Evolutionary conservation across 2,329 filamentous ascomycete genomes (phyloP), one percentile per base, ranked within the genome.

Genomic region (Beauveria pseudobassiana): DNA sequence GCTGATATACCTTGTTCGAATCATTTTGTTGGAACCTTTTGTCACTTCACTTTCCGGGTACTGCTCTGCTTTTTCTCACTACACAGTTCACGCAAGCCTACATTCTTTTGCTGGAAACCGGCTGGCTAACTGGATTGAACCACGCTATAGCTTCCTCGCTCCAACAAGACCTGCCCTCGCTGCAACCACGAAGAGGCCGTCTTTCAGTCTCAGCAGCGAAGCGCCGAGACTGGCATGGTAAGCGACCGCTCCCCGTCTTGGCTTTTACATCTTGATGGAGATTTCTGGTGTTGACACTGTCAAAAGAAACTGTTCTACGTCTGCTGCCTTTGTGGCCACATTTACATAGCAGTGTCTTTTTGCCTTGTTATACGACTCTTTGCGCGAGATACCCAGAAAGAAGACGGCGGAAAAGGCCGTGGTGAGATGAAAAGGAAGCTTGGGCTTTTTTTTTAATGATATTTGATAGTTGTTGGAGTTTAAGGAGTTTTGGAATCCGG

Each of bases 121-220:
- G 71, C 68, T 74, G 71, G 77, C 79, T 81, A 76, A 82, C 77
- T 68, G 67, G 67, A 71, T 65, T 69, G 67, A 67, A 65, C 65
- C 68, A 63, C 40, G 9, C 20, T 81, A 72, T 85, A 97, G 93
- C 90, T 98, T 75, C 95, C 95, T 66, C 88, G 93, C 70, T 88
- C 91, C 69, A 90, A 91, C 74, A 91, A 90, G 77, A 83, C 83
- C 64, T 99, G 95, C 78, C 91, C 92, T 58, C 83, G 81, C 68
- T 99, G 96, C 81, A 83, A 84, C 67, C 89, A 95, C 75, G 86
- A 87, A 68, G 93, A 98, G 77, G 92, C 93, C 51, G 96, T 99
- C 63, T 99, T 96, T 81, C 95, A 99, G 79, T 97, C 93, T 64
- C 95, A 99, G 74, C 93, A 98, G 80, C 89, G 95, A 76, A 96